These are phyloP conservation scores for Trypanosoma grayi DNA, from an alignment of 208 protist genomes.

Conservation along the genomic window DNA sequence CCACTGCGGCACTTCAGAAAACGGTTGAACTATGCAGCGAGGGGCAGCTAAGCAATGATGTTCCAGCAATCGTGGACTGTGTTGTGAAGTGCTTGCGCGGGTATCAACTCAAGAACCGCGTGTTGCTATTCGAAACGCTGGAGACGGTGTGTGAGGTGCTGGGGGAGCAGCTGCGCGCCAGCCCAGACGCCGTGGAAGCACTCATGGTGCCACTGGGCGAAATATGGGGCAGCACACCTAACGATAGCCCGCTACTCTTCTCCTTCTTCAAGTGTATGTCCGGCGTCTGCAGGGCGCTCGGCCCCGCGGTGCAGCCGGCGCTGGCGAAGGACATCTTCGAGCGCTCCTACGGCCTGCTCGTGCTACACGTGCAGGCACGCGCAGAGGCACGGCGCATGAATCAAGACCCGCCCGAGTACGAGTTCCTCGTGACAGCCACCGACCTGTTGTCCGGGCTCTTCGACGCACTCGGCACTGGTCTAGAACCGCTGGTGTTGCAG, in stretches of 20 bases:
- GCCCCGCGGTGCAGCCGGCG: constrained; percentile 53
- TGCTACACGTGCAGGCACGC: constrained; percentile 55
- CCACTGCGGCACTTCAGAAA: constrained; percentile 59
- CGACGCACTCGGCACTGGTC: constrained; percentile 60
- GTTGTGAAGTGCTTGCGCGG: constrained; percentile 59
- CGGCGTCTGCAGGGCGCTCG: constrained; percentile 57
- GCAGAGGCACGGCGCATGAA: constrained; percentile 27
- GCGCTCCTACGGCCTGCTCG: constrained; percentile 54
- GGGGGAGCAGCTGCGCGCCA: constrained; percentile 40
- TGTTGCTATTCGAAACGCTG: constrained; percentile 75
- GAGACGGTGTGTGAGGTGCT: constrained; percentile 56
- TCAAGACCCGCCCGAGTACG: constrained; percentile 53
- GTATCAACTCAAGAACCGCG: constrained; percentile 89
- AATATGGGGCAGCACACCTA: constrained; percentile 57
- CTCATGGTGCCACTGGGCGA: constrained; percentile 60
- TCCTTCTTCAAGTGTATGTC: constrained; percentile 82
- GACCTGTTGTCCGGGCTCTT: constrained; percentile 78
- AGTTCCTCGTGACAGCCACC: constrained; percentile 72
- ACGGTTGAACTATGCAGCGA: constrained; percentile 45
- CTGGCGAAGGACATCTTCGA: constrained; percentile 74
- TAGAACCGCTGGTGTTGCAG: constrained; percentile 60
- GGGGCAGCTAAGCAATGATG: constrained; percentile 37
- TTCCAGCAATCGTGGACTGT: constrained; percentile 39
- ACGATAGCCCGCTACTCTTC: constrained; percentile 77
- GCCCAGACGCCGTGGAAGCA: constrained; percentile 31